A percentile compares a stretch with the other conserved stretches of the same genome.
These are phyloP conservation scores for Keqinozyma sinolaborantium DNA, from an alignment of 1,139 yeast genomes.

Conservation along the genomic window DNA sequence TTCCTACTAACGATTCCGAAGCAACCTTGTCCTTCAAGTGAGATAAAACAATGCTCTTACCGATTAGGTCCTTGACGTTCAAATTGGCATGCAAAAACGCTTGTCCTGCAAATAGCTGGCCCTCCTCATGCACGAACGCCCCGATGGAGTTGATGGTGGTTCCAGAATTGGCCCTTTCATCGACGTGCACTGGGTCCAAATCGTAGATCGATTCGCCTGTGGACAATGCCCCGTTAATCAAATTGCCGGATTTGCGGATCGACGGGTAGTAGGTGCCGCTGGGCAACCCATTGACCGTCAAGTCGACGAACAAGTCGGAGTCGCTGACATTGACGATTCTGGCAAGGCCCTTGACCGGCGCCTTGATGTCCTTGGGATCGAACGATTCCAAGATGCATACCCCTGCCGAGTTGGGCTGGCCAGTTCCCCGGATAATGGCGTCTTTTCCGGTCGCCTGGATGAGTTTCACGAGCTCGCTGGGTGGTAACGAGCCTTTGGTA, in stretches of 20 bases:
- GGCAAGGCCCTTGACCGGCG: slow-evolving; percentile 83
- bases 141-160: slow-evolving; percentile 40
- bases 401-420: slow-evolving; percentile 83
- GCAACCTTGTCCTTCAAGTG: slow-evolving; percentile 34
- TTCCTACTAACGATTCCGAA: slow-evolving; percentile 64
- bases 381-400: slow-evolving; percentile 85
- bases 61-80: slow-evolving; percentile 64
- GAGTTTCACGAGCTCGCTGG: slow-evolving; percentile 61
- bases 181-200: slow-evolving; percentile 48
- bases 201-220: slow-evolving; percentile 55
- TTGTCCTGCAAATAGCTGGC: slow-evolving; percentile 51
- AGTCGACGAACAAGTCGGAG: slow-evolving; percentile 58
- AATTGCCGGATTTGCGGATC: slow-evolving; percentile 69
- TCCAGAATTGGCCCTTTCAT: slow-evolving; percentile 25
- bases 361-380: slow-evolving; percentile 38
- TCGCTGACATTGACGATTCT: slow-evolving; percentile 72
- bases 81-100: slow-evolving; percentile 58
- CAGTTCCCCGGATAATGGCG: slow-evolving; percentile 90
- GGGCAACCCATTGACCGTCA: slow-evolving; percentile 69
- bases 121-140: slow-evolving; percentile 21
- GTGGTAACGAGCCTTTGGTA: slow-evolving; percentile 64
- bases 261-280: slow-evolving; percentile 68
- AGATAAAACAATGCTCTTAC: slow-evolving; percentile 72
- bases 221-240: slow-evolving; percentile 67
- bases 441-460: slow-evolving; percentile 77